Conservation (phyloP, 345 rosid species). For the Populus euphratica region DNA sequence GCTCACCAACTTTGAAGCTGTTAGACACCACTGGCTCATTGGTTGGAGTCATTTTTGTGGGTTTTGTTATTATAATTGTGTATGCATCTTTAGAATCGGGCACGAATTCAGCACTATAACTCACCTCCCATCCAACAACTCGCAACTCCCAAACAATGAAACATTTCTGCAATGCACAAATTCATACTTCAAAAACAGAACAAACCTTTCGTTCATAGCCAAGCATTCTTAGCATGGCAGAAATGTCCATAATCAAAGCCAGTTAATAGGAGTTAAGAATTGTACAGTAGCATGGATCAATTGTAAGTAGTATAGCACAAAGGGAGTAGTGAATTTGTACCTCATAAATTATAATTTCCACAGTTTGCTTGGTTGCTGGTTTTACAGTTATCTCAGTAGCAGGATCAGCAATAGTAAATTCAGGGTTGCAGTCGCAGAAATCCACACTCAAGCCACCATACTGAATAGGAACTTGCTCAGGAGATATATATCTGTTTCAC, state of each 20-base stretch:
- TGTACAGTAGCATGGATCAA: neutral
- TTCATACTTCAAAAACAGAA: neutral
- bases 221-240: neutral
- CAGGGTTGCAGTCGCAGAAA: constrained; percentile 76
- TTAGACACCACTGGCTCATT: constrained; percentile 69
- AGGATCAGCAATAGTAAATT: constrained; percentile 63
- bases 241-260: neutral
- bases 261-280: neutral
- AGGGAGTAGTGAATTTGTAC: constrained; percentile 22
- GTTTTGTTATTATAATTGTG: constrained; percentile 67
- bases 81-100: constrained; percentile 64
- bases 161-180: constrained; percentile 54
- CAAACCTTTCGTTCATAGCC: neutral
- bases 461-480: constrained; percentile 85
- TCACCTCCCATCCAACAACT: constrained; percentile 92
- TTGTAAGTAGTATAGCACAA: neutral
- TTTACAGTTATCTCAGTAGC: constrained; percentile 63
- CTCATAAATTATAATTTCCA: constrained; percentile 85
- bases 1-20: constrained; percentile 64
- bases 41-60: constrained; percentile 54
- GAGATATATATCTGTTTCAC: constrained; percentile 55
- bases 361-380: constrained; percentile 79
- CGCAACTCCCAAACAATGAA: constrained; percentile 78
- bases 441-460: constrained; percentile 87
- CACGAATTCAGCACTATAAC: constrained; percentile 74